These are phyloP conservation scores for Candida namnaoensis DNA, from an alignment of 805 yeast genomes.

Conservation along the genomic window DNA sequence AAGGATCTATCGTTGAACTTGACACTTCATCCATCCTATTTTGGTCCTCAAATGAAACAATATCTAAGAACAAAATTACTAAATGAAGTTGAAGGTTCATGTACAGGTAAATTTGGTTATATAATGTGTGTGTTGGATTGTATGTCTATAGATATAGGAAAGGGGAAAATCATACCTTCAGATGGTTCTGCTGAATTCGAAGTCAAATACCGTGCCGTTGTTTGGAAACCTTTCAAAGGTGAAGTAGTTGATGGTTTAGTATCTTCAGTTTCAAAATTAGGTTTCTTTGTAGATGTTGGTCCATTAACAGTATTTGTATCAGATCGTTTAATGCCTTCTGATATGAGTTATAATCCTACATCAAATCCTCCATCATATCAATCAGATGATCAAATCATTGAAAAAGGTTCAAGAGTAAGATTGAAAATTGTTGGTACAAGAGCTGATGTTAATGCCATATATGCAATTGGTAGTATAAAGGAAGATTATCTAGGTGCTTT, in stretches of 20 bases:
- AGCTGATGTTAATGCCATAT: conserved; percentile 94
- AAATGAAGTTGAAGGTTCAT: conserved; percentile 96
- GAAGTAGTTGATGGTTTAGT: conserved; percentile 98
- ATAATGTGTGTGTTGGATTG: conserved; percentile 94
- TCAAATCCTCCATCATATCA: conserved; percentile 98
- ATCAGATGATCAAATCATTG: conserved; percentile 89
- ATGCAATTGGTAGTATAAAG: conserved; percentile 95
- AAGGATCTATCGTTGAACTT: conserved; percentile 88
- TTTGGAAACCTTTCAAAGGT: conserved; percentile 98
- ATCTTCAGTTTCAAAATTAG: conserved; percentile 88
- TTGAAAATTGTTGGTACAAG: conserved; percentile 95
- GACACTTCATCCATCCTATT: conserved; percentile 94
- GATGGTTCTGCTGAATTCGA: conserved; percentile 95
- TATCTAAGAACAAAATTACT: conserved; percentile 81
- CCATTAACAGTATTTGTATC: conserved; percentile 93
- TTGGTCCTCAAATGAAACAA: conserved; percentile 97
- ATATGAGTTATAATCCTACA: conserved; percentile 87
- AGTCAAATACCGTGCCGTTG: conserved; percentile 92
- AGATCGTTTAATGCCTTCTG: conserved; percentile 89
- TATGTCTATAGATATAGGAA: conserved; percentile 90
- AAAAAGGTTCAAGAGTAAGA: conserved; percentile 88
- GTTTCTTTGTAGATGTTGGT: conserved; percentile 97
- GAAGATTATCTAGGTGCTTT: conserved; percentile 94
- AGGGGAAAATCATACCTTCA: conserved; percentile 85
- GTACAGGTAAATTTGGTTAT: conserved; percentile 98